Evolutionary conservation across 2,329 filamentous ascomycete genomes (phyloP).

Genomic region (Talaromyces sp.): DNA sequence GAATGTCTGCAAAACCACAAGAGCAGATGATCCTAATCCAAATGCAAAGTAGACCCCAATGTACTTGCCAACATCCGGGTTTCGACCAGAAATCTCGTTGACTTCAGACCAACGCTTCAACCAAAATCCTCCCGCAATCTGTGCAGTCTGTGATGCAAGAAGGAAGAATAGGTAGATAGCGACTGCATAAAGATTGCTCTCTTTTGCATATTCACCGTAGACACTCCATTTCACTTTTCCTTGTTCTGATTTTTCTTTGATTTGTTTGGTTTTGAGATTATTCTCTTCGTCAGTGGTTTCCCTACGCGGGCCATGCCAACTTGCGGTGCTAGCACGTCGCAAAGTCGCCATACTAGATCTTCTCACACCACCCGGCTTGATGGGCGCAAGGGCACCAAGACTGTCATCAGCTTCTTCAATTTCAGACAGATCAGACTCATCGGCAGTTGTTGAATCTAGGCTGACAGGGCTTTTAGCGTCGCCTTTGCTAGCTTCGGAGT

Average conservation of each 20-base stretch:
- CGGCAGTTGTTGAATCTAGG: constrained; percentile 53
- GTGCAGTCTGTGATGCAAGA: constrained; percentile 73
- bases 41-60: constrained; percentile 95
- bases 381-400: constrained; percentile 71
- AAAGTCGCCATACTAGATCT: constrained; percentile 71
- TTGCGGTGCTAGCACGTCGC: constrained; percentile 85
- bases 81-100: constrained; percentile 66
- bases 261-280: constrained; percentile 71
- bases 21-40: constrained; percentile 76
- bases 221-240: constrained; percentile 98
- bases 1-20: constrained; percentile 88
- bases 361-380: constrained; percentile 61
- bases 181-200: constrained; percentile 85
- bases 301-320: constrained; percentile 79
- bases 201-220: constrained; percentile 90
- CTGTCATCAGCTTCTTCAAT: constrained; percentile 64
- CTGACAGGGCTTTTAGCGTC: constrained; percentile 62
- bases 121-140: constrained; percentile 85
- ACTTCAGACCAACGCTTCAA: constrained; percentile 86
- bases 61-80: constrained; percentile 79
- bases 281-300: constrained; percentile 79
- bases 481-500: constrained; percentile 50
- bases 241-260: constrained; percentile 85
- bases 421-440: constrained; percentile 52
- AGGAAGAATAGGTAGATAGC: constrained; percentile 73